A percentile compares a stretch with the other conserved stretches of the same genome.
These are phyloP conservation scores for Penicillium mononematosum DNA, from an alignment of 495 filamentous ascomycete species.

Conservation along the genomic window DNA sequence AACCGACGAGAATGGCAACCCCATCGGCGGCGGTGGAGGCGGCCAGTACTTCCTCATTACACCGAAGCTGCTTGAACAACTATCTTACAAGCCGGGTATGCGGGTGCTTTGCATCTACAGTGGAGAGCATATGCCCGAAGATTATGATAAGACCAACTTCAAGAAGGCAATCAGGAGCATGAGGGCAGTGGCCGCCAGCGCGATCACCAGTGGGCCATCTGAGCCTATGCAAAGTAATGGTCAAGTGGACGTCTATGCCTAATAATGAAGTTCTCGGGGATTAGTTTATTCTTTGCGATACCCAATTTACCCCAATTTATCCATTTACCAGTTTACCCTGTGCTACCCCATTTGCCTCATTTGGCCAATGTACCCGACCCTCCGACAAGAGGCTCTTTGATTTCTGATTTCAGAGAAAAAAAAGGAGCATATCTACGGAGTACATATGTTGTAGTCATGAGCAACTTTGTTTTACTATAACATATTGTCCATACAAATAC, in stretches of 20 bases:
- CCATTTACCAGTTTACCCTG: neutral
- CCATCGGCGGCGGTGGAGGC: conserved; percentile 36
- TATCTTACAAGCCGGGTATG: conserved; percentile 88
- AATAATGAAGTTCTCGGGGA: conserved; percentile 20
- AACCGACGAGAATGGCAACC: conserved; percentile 21
- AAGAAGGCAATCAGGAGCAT: conserved; percentile 32
- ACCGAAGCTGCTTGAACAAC: conserved; percentile 87
- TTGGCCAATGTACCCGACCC: neutral
- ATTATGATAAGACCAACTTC: conserved; percentile 39
- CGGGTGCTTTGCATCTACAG: conserved; percentile 89
- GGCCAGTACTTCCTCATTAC: conserved; percentile 93
- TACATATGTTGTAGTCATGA: neutral
- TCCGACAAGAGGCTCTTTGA: neutral
- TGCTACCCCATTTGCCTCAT: neutral
- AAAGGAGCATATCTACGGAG: neutral
- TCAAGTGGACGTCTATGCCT: conserved; percentile 30
- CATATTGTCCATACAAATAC: too few species aligned
- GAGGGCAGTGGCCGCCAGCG: conserved; percentile 23
- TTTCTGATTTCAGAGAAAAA: neutral
- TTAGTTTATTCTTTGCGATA: conserved; percentile 11
- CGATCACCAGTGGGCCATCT: conserved; percentile 15
- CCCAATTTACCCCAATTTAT: conserved; percentile 1
- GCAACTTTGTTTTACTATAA: neutral
- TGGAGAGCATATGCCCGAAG: conserved; percentile 81
- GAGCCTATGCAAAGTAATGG: conserved; percentile 18